Base-by-base conservation (phyloP, 306 rosid genomes). In the Pyrus bretschneideri region DNA sequence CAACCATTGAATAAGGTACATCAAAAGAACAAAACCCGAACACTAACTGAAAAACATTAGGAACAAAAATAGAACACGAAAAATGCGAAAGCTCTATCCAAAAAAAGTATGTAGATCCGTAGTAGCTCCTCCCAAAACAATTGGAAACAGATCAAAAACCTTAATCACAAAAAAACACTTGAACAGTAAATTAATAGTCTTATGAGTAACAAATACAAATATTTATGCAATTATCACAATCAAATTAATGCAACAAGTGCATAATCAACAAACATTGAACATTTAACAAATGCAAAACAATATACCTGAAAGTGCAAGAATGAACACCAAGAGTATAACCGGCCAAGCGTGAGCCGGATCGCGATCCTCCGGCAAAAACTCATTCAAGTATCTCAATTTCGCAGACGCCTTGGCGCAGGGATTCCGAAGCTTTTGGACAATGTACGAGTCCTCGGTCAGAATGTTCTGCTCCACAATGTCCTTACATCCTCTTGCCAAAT, bases 311-410 rank as follows among this genome's bases (percentile, higher is more conserved):
- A 95, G 82, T 0, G 99, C 93, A 63, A 95, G 88, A 82, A 95
- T 30, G 72, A 84, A 89, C 57, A 95, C 97, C 80, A 83, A 83
- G 81, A 95, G 72, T 5, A 95, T 86, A 65, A 95, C 87, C 18
- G 91, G 85, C 97, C 99, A 95, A 13, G 99, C 91, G 38, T 88
- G 93, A 80, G 87, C 72, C 29, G 99, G 99, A 82, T 95, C 96
- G 40, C 97, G 97, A 90, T 95, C 97, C 81, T 95, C 99, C 11
- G 99, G 99, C 87, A 92, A 84, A 65, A 80, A 89, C 65, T 92
- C 97, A 52, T 95, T 89, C 81, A 95, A 67, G 83, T 81, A 95
- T 2, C 89, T 84, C 83, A 95, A 83, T 70, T 95, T 87, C 33
- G 81, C 88, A 10, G 88, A 82, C 61, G 88, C 88, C 73, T 84